phyloP scores from a whole-genome alignment of 2,329 filamentous ascomycete genomes.

The Hortaea werneckii region DNA sequence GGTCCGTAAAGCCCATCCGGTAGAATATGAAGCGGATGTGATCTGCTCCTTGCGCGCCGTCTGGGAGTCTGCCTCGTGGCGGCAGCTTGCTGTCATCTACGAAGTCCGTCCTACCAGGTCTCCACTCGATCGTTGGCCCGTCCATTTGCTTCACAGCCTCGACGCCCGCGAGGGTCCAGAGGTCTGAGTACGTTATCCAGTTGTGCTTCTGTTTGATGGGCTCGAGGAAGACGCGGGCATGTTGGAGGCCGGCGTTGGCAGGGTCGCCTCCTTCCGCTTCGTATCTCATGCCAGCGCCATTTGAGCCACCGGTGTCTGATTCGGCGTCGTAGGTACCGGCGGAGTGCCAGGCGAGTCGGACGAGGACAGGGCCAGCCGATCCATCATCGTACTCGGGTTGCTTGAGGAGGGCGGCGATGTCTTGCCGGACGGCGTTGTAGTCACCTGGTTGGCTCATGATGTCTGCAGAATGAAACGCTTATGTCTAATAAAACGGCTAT shows the following conservation, averaged over 20 bases:
- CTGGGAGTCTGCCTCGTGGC: slow-evolving; percentile 47
- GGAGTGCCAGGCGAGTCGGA: slow-evolving; percentile 57
- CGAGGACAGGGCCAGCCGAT: slow-evolving; percentile 52
- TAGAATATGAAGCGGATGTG: slow-evolving; percentile 48
- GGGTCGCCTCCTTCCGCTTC: slow-evolving; percentile 55
- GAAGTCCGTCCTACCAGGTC: slow-evolving; percentile 50
- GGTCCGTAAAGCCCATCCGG: slow-evolving; percentile 51
- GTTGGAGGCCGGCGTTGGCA: slow-evolving; percentile 54
- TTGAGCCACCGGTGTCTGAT: slow-evolving; percentile 52
- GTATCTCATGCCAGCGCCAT: slow-evolving; percentile 57
- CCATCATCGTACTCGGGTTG: slow-evolving; percentile 56
- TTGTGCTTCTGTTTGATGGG: slow-evolving; percentile 49
- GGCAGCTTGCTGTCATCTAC: slow-evolving; percentile 51
- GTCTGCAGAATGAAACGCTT: neutral
- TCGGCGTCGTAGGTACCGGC: slow-evolving; percentile 51
- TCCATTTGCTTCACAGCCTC: slow-evolving; percentile 52
- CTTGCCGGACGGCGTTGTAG: slow-evolving; percentile 13
- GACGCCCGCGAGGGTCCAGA: slow-evolving; percentile 54
- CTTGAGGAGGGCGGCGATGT: slow-evolving; percentile 15
- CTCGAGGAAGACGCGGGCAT: slow-evolving; percentile 54
- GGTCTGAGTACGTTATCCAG: slow-evolving; percentile 56
- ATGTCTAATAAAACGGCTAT: too few relatives aligned
- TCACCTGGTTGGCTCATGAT: slow-evolving; percentile 10
- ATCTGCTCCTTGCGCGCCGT: slow-evolving; percentile 44
- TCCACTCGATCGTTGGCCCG: slow-evolving; percentile 48